These are phyloP conservation scores for Podila minutissima DNA, from an alignment of 192 early-diverging fungal genomes.

Conservation along the genomic window DNA sequence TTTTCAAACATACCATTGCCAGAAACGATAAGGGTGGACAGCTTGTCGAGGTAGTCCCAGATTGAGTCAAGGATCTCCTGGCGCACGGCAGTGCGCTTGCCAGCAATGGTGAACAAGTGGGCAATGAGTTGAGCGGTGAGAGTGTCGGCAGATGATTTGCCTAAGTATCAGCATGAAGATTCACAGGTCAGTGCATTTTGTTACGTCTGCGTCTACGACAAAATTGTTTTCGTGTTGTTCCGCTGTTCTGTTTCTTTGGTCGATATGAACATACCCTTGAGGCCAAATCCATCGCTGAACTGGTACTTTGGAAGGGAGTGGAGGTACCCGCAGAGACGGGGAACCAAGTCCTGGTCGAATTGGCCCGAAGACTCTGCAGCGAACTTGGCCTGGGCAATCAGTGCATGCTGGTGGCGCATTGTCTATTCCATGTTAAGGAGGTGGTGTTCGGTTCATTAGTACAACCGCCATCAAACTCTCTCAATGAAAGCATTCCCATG, in stretches of 20 bases:
- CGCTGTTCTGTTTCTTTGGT: not conserved
- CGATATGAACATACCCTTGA: slow-evolving; percentile 20
- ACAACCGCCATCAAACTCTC: not conserved
- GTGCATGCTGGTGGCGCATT: slow-evolving; percentile 48
- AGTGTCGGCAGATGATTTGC: slow-evolving; percentile 26
- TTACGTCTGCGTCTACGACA: no score
- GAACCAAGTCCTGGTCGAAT: slow-evolving; percentile 47
- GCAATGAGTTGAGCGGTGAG: slow-evolving; percentile 32
- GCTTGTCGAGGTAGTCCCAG: slow-evolving; percentile 35
- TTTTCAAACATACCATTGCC: slow-evolving; percentile 19
- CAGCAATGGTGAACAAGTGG: slow-evolving; percentile 45
- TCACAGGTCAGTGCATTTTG: not conserved
- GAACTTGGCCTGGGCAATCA: slow-evolving; percentile 48
- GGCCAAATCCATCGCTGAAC: slow-evolving; percentile 48
- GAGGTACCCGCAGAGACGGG: slow-evolving; percentile 45
- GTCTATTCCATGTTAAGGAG: slow-evolving; percentile 15
- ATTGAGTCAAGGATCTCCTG: slow-evolving; percentile 45
- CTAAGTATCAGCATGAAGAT: not conserved
- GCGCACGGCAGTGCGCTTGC: slow-evolving; percentile 26
- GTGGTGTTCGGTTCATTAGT: not conserved
- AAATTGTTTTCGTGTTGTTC: not conserved
- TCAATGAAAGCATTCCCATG: no score
- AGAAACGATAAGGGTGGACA: slow-evolving; percentile 20
- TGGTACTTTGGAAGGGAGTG: slow-evolving; percentile 42
- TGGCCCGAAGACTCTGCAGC: slow-evolving; percentile 49